phyloP scores from a whole-genome alignment of 371 early-diverging fungal species.

The Apophysomyces sp. region DNA sequence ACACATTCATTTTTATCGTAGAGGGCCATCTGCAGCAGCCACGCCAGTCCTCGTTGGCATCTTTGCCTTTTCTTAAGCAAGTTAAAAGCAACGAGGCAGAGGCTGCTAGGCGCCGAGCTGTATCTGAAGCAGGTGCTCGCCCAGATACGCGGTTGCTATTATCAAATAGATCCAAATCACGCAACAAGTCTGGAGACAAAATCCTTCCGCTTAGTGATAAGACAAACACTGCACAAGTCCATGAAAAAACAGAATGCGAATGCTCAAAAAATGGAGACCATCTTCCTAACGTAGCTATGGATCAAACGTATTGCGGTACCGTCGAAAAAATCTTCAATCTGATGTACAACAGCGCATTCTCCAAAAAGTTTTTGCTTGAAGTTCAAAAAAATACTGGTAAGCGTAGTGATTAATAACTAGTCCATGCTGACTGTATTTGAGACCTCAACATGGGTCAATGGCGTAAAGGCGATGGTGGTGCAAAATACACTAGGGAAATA shows the following conservation, averaged over 20 bases:
- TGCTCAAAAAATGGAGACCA: slow-evolving; percentile 50
- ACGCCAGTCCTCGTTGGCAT: slow-evolving; percentile 19
- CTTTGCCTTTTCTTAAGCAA: slow-evolving; percentile 17
- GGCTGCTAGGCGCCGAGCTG: slow-evolving; percentile 17
- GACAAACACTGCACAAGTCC: slow-evolving; percentile 13
- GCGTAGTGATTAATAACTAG: neutral
- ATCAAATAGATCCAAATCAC: neutral
- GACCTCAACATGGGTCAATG: slow-evolving; percentile 44
- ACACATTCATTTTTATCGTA: neutral
- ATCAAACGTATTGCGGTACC: slow-evolving; percentile 47
- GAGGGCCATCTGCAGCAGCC: neutral
- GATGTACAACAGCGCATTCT: slow-evolving; percentile 41
- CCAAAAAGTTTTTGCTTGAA: slow-evolving; percentile 35
- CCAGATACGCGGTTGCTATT: slow-evolving; percentile 14
- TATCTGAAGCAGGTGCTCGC: slow-evolving; percentile 31
- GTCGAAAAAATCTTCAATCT: slow-evolving; percentile 52
- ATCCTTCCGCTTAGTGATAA: neutral
- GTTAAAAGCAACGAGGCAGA: slow-evolving; percentile 8
- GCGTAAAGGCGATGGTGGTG: slow-evolving; percentile 26
- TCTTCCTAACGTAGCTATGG: slow-evolving; percentile 47
- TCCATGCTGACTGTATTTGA: slow-evolving; percentile 5
- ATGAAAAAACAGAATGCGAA: slow-evolving; percentile 44
- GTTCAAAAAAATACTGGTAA: slow-evolving; percentile 48
- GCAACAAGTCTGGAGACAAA: neutral
- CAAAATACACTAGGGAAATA: slow-evolving; percentile 27